Percentiles rank a stretch among this genome's conserved stretches.
Evolutionary conservation across 176 grass and related monocot species (phyloP).

Genomic region (Oryza punctata): DNA sequence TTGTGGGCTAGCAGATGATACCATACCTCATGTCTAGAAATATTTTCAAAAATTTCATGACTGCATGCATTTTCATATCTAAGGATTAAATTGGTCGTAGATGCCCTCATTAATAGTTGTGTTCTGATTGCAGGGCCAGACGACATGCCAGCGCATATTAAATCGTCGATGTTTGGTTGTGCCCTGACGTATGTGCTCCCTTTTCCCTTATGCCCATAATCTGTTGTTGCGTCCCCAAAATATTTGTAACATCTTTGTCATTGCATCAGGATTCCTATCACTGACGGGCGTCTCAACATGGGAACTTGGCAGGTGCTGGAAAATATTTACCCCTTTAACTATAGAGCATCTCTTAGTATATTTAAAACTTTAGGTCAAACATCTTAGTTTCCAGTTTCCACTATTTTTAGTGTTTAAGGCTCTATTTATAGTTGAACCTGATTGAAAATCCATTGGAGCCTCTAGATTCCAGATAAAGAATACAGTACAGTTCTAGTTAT

Average conservation of each 20-base stretch:
- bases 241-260: constrained; percentile 23
- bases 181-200: constrained; percentile 60
- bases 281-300: constrained; percentile 84
- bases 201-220: background rate
- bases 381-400: background rate
- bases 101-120: constrained; percentile 27
- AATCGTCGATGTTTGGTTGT: constrained; percentile 98
- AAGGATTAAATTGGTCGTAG: too few species aligned
- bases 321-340: background rate
- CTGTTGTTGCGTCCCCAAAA: constrained; percentile 9
- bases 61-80: too few species aligned
- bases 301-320: constrained; percentile 84
- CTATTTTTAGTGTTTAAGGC: background rate
- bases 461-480: background rate
- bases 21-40: too few species aligned
- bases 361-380: background rate
- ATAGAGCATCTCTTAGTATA: background rate
- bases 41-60: too few species aligned
- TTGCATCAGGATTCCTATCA: constrained; percentile 83
- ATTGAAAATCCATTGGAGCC: background rate
- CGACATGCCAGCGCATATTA: constrained; percentile 99
- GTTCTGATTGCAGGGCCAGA: constrained; percentile 74
- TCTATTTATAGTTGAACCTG: background rate
- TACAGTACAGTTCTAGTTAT: background rate
- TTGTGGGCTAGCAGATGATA: too few species aligned